These are phyloP conservation scores for Hyphodiscus hymeniophilus DNA, from an alignment of 495 filamentous ascomycete species.

Conservation along the genomic window DNA sequence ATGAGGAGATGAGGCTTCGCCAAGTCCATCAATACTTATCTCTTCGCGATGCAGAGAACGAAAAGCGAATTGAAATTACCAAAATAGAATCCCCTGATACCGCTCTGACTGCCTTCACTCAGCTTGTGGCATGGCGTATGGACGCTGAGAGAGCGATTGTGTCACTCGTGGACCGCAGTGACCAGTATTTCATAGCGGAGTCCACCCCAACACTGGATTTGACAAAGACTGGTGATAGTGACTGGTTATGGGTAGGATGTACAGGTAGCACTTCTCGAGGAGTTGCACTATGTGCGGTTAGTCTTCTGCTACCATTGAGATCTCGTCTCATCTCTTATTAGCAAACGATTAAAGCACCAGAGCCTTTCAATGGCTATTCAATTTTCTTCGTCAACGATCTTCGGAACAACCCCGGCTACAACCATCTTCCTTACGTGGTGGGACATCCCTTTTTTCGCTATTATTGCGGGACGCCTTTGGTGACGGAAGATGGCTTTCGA, in stretches of 20 bases:
- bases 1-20: no score
- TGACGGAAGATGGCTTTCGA: conserved; percentile 22
- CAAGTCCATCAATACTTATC: background rate
- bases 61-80: background rate
- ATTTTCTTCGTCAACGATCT: background rate
- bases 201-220: background rate
- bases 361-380: background rate
- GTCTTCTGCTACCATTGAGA: background rate
- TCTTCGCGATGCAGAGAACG: background rate
- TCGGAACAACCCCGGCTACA: background rate
- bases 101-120: background rate
- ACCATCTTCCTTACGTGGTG: background rate
- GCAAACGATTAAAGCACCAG: background rate
- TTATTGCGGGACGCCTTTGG: conserved; percentile 8
- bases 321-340: background rate
- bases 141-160: background rate
- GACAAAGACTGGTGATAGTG: background rate
- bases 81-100: background rate
- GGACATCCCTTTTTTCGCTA: background rate
- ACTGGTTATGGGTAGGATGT: background rate
- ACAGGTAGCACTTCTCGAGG: background rate
- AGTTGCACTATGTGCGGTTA: background rate
- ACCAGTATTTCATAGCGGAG: background rate
- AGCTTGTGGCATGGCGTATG: background rate
- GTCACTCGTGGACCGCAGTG: background rate